These are phyloP conservation scores for Epichloe bromicola DNA, from an alignment of 2,329 filamentous ascomycete species.

Conservation along the genomic window DNA sequence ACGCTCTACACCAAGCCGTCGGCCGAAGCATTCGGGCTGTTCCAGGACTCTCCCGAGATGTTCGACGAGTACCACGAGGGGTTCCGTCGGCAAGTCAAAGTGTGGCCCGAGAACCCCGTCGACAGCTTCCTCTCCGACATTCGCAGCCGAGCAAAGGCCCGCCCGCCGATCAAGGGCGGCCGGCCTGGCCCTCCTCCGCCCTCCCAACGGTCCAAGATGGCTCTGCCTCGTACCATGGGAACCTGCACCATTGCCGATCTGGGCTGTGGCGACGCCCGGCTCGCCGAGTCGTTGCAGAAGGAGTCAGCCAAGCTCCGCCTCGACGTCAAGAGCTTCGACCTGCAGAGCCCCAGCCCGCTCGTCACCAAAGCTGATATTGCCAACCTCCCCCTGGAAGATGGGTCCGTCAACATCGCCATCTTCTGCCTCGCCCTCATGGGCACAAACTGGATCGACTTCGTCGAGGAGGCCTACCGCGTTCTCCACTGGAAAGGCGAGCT, in stretches of 20 bases:
- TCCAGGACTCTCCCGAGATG: conserved; percentile 77
- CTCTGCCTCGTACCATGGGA: conserved; percentile 60
- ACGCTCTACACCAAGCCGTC: conserved; percentile 91
- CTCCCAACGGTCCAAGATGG: conserved; percentile 19
- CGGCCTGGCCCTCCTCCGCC: conserved; percentile 12
- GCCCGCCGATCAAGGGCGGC: conserved; percentile 18
- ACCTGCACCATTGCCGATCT: conserved; percentile 76
- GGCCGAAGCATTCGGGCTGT: conserved; percentile 66
- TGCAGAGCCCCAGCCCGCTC: conserved; percentile 61
- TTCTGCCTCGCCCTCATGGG: conserved; percentile 98
- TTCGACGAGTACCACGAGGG: conserved; percentile 94
- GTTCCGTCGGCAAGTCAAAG: conserved; percentile 87
- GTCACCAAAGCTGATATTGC: conserved; percentile 87
- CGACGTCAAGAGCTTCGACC: conserved; percentile 71
- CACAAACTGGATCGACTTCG: conserved; percentile 93
- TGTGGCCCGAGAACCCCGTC: conserved; percentile 95
- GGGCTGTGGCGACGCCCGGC: conserved; percentile 81
- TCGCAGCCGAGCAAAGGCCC: conserved; percentile 48
- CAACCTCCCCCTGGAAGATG: conserved; percentile 61
- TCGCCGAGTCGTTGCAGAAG: conserved; percentile 55
- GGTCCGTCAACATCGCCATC: conserved; percentile 71
- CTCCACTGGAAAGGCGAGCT: conserved; percentile 90
- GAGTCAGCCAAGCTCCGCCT: conserved; percentile 56
- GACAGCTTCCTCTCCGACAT: conserved; percentile 71
- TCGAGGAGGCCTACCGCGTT: conserved; percentile 89